A percentile compares a stretch with the other conserved stretches of the same genome.
phyloP scores from a whole-genome alignment of 257 asterid genomes.

The Catharanthus roseus region DNA sequence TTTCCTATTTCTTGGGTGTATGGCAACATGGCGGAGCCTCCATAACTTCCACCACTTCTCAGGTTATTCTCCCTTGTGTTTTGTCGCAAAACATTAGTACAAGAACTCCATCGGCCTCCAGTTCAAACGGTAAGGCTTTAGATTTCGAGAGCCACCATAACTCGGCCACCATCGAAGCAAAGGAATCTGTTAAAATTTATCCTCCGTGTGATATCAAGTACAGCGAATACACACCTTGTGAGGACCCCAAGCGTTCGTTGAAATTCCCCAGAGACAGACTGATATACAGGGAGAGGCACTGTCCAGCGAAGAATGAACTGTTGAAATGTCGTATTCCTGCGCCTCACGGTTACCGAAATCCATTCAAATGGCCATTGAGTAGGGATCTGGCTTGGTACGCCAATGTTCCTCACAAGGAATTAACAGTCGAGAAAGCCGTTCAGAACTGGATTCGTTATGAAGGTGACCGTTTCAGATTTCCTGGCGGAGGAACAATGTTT shows the following conservation, averaged over 20 bases:
- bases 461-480: slow-evolving; percentile 69
- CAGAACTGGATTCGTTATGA: slow-evolving; percentile 84
- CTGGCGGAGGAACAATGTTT: slow-evolving; percentile 95
- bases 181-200: slow-evolving; percentile 21
- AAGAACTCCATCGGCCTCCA: neutral
- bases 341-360: slow-evolving; percentile 62
- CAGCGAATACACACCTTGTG: slow-evolving; percentile 84
- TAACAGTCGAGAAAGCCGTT: slow-evolving; percentile 81
- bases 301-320: slow-evolving; percentile 48
- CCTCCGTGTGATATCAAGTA: slow-evolving; percentile 46
- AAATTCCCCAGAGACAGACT: slow-evolving; percentile 39
- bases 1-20: slow-evolving; percentile 55
- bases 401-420: slow-evolving; percentile 75
- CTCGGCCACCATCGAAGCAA: slow-evolving; percentile 24
- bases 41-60: slow-evolving; percentile 12
- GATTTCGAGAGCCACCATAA: slow-evolving; percentile 58
- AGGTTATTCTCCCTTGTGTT: slow-evolving; percentile 16
- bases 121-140: slow-evolving; percentile 3
- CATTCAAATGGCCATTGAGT: slow-evolving; percentile 74
- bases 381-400: slow-evolving; percentile 83
- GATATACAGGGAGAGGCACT: slow-evolving; percentile 72
- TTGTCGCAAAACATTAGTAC: slow-evolving; percentile 13
- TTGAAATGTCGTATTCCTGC: slow-evolving; percentile 71
- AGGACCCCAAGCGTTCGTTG: slow-evolving; percentile 59
- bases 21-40: slow-evolving; percentile 43